Evolutionary conservation across 2,329 filamentous ascomycete genomes (phyloP).

Genomic region (Nothomitra cinnamomea): DNA sequence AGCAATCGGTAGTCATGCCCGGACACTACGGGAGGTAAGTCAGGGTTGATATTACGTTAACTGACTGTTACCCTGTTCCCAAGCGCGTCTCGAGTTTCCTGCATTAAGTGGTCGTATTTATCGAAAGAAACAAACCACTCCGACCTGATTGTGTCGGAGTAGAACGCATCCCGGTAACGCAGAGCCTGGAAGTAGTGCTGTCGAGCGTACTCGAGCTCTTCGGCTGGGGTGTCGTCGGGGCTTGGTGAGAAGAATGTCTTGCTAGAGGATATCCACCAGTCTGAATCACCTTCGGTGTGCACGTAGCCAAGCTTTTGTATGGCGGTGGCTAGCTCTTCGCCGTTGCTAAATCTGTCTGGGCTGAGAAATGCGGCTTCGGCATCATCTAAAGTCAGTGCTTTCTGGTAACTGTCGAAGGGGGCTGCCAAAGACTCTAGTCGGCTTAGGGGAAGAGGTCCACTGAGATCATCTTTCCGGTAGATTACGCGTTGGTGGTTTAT

Average conservation of each 20-base stretch:
- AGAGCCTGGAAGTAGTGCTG: neutral
- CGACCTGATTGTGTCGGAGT: too few species aligned
- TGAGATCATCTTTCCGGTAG: neutral
- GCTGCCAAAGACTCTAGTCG: neutral
- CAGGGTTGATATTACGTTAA: neutral
- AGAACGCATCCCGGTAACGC: neutral
- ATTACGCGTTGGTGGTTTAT: too few species aligned
- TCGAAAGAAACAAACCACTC: too few species aligned
- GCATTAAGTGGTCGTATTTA: neutral
- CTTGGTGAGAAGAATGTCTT: neutral
- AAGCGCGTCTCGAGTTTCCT: neutral
- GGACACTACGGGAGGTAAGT: neutral
- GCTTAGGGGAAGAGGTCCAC: neutral
- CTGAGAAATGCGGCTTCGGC: neutral
- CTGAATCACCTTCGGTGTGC: neutral
- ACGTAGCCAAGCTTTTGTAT: too few species aligned
- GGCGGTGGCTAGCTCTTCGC: too few species aligned
- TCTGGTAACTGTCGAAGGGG: neutral
- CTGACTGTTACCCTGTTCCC: neutral
- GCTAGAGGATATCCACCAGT: neutral
- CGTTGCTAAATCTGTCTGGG: too few species aligned
- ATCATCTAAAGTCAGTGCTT: neutral
- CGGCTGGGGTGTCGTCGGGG: neutral
- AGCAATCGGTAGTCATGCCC: neutral
- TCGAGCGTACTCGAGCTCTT: neutral